Base-by-base conservation (phyloP, 306 rosid species). In the Cucurbita maxima region DNA sequence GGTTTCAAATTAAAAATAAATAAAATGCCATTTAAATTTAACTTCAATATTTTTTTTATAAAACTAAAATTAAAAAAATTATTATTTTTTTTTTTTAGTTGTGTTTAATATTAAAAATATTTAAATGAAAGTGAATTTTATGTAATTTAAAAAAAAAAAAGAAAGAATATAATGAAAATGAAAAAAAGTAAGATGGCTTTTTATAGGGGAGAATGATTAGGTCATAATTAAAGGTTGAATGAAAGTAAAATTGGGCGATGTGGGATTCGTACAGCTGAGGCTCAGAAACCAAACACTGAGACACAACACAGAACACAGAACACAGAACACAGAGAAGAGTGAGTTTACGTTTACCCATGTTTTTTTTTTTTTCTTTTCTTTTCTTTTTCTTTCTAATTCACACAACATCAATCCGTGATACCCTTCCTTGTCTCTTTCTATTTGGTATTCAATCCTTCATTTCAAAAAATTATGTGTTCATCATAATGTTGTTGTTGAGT, bases 391-490 rank as follows among this genome's bases (percentile, higher is more conserved):
- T 68, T 67, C 38, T 66, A 79, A 18, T 61, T 78, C 86, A 84
- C 80, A 86, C 93, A 88, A 83, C 93, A 86, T 83, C 91, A 86
- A 91, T 91, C 97, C 96, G 96, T 87, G 97, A 91, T 83, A 76
- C 81, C 74, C 18, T 69, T 50, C 25, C 74, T 69, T 69, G 74
- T 69, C 74, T 69, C 74, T 47, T 48, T 69, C 74, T 50, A 69
- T 69, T 69, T 69, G 48, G 74, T 69, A 69, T 48, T 69, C 73
- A 68, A 30, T 30, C 34, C 34, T 30, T 30, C 34, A 30, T 30
- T 30, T 30, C 34, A 30, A 30, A 30, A 30, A 30, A 30, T 30
- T 30, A 30, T 30, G 34, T 3, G 34, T 30, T 30, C 34, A 2
- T 30, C 34, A 2, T 30, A 30, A 30, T 30, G 34, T 2, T 30